Percentiles rank a stretch among this genome's conserved stretches.
phyloP scores from a whole-genome alignment of 768 basidiomycete genomes.

The Astraeus odoratus region DNA sequence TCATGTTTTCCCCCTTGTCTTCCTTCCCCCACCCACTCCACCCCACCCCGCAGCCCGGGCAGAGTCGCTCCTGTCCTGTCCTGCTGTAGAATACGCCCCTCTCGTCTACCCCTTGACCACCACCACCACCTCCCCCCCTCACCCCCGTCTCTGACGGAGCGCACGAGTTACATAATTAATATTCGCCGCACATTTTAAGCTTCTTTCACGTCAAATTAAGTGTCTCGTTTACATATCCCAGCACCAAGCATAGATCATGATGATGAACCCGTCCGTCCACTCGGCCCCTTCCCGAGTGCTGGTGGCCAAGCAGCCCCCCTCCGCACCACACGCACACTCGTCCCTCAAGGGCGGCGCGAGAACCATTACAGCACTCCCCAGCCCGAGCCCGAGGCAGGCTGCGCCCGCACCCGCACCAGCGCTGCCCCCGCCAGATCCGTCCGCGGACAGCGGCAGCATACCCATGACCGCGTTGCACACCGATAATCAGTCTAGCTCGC shows the following conservation, averaged over 20 bases:
- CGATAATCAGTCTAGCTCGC: slow-evolving; percentile 15
- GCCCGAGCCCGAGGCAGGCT: no score
- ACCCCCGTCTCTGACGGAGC: slow-evolving; percentile 6
- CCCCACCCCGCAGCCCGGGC: no score
- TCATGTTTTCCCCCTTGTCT: slow-evolving; percentile 6
- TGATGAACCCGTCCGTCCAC: slow-evolving; percentile 21
- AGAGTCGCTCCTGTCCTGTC: no score
- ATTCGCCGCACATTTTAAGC: slow-evolving; percentile 7
- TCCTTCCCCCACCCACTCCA: slow-evolving; percentile 11
- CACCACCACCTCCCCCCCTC: slow-evolving; percentile 1
- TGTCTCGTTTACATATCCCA: slow-evolving; percentile 17
- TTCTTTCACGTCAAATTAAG: slow-evolving; percentile 10
- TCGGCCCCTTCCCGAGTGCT: no score
- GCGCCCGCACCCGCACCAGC: no score
- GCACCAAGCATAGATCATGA: no score
- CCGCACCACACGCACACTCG: slow-evolving; percentile 19
- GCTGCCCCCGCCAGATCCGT: slow-evolving; percentile 1
- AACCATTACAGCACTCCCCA: no score
- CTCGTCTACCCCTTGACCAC: slow-evolving; percentile 4
- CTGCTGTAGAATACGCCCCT: no score
- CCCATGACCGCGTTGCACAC: slow-evolving; percentile 15
- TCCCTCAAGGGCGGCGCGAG: no score
- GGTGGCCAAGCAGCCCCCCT: slow-evolving; percentile 9
- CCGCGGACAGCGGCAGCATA: slow-evolving; percentile 9
- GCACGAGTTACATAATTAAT: slow-evolving; percentile 18